Conservation (phyloP, 2,329 filamentous ascomycete genomes). For the Nemania sp. region DNA sequence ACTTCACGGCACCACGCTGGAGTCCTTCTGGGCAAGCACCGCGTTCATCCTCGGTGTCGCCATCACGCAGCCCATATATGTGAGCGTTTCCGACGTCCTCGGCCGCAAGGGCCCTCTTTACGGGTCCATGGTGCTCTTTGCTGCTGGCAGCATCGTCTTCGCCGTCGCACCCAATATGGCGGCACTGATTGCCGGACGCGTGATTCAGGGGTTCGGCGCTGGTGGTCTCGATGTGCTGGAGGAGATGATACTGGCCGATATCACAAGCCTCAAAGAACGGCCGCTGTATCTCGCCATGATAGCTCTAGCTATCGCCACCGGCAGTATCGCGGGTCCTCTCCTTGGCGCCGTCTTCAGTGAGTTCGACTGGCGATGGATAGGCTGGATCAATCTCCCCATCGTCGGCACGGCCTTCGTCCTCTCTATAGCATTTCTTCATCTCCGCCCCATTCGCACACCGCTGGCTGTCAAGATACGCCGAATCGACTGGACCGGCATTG, state of each 20-base stretch:
- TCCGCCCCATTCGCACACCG: conserved; percentile 50
- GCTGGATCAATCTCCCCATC: conserved; percentile 67
- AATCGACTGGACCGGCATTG: conserved; percentile 63
- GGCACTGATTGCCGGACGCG: conserved; percentile 41
- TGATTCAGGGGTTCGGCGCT: conserved; percentile 30
- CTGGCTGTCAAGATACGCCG: conserved; percentile 54
- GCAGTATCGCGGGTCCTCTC: not conserved
- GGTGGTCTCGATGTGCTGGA: conserved; percentile 14
- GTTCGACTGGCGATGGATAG: conserved; percentile 64
- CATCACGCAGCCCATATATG: conserved; percentile 31
- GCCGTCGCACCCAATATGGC: not conserved
- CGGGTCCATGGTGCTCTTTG: conserved; percentile 40
- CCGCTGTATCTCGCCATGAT: not conserved
- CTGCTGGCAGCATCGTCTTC: conserved; percentile 45
- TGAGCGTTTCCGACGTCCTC: conserved; percentile 35
- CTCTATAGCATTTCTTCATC: conserved; percentile 58
- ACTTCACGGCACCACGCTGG: conserved; percentile 27
- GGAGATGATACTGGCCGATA: conserved; percentile 15
- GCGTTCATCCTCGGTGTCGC: conserved; percentile 30
- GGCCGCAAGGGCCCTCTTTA: conserved; percentile 40
- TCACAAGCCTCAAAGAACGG: conserved; percentile 16
- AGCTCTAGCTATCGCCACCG: not conserved
- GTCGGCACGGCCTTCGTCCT: conserved; percentile 52
- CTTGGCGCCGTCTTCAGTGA: not conserved
- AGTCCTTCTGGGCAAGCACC: conserved; percentile 43